Evolutionary conservation across 352 stramenopile genomes (phyloP), one percentile per base, ranked within the genome.

Genomic region (Globisporangium splendens): DNA sequence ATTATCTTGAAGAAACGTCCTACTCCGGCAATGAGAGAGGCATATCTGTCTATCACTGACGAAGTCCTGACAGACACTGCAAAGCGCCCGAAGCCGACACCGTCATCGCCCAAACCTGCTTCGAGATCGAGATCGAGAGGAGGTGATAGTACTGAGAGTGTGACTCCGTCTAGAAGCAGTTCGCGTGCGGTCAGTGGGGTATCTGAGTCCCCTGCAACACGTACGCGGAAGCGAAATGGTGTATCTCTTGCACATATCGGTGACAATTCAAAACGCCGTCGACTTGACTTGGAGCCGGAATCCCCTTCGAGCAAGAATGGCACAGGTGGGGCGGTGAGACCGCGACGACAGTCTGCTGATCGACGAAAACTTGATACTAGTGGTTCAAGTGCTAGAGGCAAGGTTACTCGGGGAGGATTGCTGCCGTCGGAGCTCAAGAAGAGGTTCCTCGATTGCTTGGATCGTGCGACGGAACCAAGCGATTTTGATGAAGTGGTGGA

Each of bases 1-100:
- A 73, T 93, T 46, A 61, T 93, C 5, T 53, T 91, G n/a, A 92
- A 92, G 65, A 91, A 80, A 65, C 74, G 77, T 1, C 84, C 83
- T 14, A 86, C 72, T 1, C 52, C 74, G 1, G 51, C 73, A 15
- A 94, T 93, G 80, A 91, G 89, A 49, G 70, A 86, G 21, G 65
- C 84, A 11, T 96, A 87, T 63, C 22, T 73, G 11, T 54, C 73
- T 0, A 55, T 89, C 18, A 94, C 86, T 0, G 79, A 73, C 21
- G 77, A 92, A 44, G 46, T 46, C 0, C 56, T 93, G 50, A 68
- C 56, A 0, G 84, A 93, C 41, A 64, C 80, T 8, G 66, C 77
- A 1, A 73, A 77, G 49, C 69, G 72, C 6, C 42, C 58, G 8
- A 75, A 67, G 24, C 43, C 61, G 11, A 42, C 51, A 14, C 47